Evolutionary conservation across 768 basidiomycete species (phyloP).

Genomic region (Gymnopilus dilepis): DNA sequence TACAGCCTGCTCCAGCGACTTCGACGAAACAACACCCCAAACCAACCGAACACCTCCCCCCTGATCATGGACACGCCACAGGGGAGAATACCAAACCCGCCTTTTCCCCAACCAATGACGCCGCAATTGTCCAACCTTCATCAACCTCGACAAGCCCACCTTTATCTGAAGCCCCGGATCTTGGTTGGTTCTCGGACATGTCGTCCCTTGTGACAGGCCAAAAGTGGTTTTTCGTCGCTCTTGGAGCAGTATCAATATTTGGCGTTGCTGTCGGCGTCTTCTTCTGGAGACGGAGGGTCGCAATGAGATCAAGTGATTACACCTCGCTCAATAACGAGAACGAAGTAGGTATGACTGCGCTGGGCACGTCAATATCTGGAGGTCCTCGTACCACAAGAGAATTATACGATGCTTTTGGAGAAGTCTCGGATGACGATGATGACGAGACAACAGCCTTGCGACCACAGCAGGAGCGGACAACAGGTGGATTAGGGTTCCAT

Average conservation of each 20-base stretch:
- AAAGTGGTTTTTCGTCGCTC: constrained; percentile 90
- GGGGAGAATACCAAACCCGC: constrained; percentile 85
- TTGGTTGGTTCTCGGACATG: constrained; percentile 87
- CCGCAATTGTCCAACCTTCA: constrained; percentile 34
- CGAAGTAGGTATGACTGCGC: constrained; percentile 77
- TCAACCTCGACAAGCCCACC: constrained; percentile 37
- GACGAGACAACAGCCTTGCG: constrained; percentile 75
- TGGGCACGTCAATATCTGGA: constrained; percentile 47
- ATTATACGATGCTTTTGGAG: constrained; percentile 96
- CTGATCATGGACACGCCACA: constrained; percentile 78
- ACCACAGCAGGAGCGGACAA: constrained; percentile 38
- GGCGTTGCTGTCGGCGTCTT: constrained; percentile 71
- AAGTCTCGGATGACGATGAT: constrained; percentile 74
- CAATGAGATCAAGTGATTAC: constrained; percentile 54
- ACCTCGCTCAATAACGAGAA: constrained; percentile 64
- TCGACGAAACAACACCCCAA: constrained; percentile 66
- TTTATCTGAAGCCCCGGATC: constrained; percentile 66
- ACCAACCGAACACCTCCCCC: constrained; percentile 87
- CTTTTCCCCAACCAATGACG: constrained; percentile 48
- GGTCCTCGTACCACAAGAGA: constrained; percentile 75
- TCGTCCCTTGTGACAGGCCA: constrained; percentile 72
- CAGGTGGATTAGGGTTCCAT: constrained; percentile 61
- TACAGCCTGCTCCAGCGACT: constrained; percentile 36
- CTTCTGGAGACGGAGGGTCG: constrained; percentile 75
- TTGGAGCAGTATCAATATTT: constrained; percentile 80